A percentile compares a stretch with the other conserved stretches of the same genome.
Evolutionary conservation across 176 grass and related monocot genomes (phyloP).

Genomic region (Paspalum notatum): DNA sequence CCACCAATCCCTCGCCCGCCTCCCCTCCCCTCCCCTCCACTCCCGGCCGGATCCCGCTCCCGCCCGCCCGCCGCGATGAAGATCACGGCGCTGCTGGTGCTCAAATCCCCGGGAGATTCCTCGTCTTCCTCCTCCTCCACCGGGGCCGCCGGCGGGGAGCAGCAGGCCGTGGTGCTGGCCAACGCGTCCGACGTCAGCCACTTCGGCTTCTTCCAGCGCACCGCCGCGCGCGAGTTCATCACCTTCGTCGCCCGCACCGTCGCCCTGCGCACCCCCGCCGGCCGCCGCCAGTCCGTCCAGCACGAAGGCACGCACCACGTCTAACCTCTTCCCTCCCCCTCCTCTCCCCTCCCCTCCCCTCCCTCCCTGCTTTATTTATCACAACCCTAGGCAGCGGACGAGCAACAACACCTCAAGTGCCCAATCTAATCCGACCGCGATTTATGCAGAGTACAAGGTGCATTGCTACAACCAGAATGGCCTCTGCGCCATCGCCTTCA

Average conservation of each 20-base stretch:
- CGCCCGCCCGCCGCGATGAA: constrained; percentile 41
- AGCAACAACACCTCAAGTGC: too few relatives aligned
- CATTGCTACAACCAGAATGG: constrained; percentile 67
- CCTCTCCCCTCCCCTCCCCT: neutral
- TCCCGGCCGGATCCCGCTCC: neutral
- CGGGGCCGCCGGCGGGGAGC: neutral
- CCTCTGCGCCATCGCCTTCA: constrained; percentile 63
- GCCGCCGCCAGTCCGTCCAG: constrained; percentile 62
- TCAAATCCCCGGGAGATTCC: constrained; percentile 34
- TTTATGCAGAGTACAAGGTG: constrained; percentile 61
- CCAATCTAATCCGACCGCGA: neutral
- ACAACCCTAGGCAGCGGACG: too few relatives aligned
- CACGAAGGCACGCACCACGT: constrained; percentile 42
- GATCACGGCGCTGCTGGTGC: constrained; percentile 70
- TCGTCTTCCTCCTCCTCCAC: constrained; percentile 22
- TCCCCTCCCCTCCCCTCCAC: neutral
- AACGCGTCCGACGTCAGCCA: constrained; percentile 69
- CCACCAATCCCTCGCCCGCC: neutral
- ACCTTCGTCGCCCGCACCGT: constrained; percentile 72
- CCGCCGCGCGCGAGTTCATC: constrained; percentile 70
- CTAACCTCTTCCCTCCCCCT: neutral
- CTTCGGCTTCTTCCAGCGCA: constrained; percentile 68
- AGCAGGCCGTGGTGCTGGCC: constrained; percentile 64
- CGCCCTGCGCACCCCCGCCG: constrained; percentile 53
- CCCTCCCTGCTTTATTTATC: too few relatives aligned